Base-by-base conservation (phyloP, 2,329 filamentous ascomycete genomes). In the Colletotrichum sp. region DNA sequence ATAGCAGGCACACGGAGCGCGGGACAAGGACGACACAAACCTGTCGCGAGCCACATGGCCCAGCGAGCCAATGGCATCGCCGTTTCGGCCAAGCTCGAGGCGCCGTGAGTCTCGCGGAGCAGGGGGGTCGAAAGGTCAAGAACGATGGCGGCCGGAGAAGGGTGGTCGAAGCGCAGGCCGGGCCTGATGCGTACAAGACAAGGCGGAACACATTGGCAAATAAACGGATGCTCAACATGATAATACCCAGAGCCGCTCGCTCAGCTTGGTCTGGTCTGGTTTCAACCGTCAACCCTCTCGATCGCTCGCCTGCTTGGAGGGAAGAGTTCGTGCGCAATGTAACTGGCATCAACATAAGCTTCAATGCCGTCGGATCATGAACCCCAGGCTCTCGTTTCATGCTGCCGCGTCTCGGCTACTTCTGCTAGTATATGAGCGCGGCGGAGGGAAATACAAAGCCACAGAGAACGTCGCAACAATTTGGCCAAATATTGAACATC, bases 41-140 rank as follows among this genome's bases (percentile, higher is more conserved):
- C 28, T 24, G 62, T 73, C 36, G 62, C 43, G 18, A 74, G 61
- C 62, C 26, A 66, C 28, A 59, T 63, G 43, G 30, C 18, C 43
- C 63, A 34, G n/a, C 32, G 69, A 63, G 36, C 72, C 72, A 72
- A 73, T 72, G 68, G 18, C 28, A 67, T 58, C 21, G 43, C 30
- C 59, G 67, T 59, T 38, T 32, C 28, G 67, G 36, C 58, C 74
- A 71, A 71, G 36, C 72, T 76, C 58, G 67, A 75, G 72, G 71
- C 71, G 72, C 67, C 74, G 34, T 30, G 61, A 75, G 67, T 63
- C 62, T 75, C 68, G 73, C 59, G 66, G 32, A 43, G 26, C 66
- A 74, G 36, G 43, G 71, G 62, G 62, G 26, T 52, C 30, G 34
- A 36, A 32, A 73, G 34, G 67, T 34, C 38, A 34, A 58, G 48